These are phyloP conservation scores for Nemania sp. DNA, from an alignment of 2,329 filamentous ascomycete species.

Conservation along the genomic window DNA sequence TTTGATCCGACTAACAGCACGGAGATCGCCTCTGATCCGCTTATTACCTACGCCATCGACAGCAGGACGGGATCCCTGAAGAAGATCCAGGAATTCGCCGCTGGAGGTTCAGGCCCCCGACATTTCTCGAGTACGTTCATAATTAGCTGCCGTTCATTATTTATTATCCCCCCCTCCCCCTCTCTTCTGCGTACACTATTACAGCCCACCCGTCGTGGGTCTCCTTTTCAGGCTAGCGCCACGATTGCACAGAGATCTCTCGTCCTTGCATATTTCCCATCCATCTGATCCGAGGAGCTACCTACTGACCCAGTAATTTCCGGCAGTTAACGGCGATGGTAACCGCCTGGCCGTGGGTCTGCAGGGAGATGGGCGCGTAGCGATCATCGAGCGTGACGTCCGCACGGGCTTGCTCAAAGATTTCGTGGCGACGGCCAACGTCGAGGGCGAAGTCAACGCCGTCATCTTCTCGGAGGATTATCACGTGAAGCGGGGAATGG, in stretches of 20 bases:
- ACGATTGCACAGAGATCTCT: background rate
- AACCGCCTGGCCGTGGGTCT: conserved; percentile 67
- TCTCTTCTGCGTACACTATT: too few species aligned
- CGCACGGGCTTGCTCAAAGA: conserved; percentile 59
- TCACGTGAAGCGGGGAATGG: conserved; percentile 19
- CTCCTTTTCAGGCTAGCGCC: background rate
- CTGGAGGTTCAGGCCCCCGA: conserved; percentile 67
- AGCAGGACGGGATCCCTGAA: conserved; percentile 55
- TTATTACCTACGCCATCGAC: conserved; percentile 65
- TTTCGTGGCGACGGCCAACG: conserved; percentile 47
- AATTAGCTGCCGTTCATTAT: background rate
- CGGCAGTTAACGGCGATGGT: conserved; percentile 67
- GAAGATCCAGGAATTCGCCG: conserved; percentile 61
- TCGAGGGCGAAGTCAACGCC: conserved; percentile 51
- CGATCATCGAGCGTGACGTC: conserved; percentile 63
- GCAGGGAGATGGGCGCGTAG: conserved; percentile 63
- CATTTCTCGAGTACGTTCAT: conserved; percentile 25
- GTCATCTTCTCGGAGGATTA: conserved; percentile 52
- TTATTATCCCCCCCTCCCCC: background rate
- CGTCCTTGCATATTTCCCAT: background rate
- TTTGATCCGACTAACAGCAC: conserved; percentile 49
- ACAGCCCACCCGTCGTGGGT: too few species aligned
- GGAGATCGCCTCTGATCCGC: conserved; percentile 60
- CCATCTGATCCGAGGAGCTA: background rate
- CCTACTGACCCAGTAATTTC: conserved; percentile 43